phyloP scores from a whole-genome alignment of 768 basidiomycete genomes.

The Hydnum rufescens region DNA sequence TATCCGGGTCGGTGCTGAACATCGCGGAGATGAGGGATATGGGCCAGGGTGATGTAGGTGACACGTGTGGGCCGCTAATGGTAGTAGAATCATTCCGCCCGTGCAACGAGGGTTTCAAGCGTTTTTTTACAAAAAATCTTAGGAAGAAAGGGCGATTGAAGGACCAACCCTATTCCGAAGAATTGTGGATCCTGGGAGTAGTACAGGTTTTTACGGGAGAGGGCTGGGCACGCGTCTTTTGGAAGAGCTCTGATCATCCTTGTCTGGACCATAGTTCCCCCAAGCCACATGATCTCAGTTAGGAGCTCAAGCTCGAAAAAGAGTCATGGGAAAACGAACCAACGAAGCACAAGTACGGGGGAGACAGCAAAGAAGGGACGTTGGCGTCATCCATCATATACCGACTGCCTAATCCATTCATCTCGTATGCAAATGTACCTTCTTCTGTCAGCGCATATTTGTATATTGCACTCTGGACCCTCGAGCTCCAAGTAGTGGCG shows the following conservation, averaged over 20 bases:
- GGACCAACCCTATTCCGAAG: constrained; percentile 45
- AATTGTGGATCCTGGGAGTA: constrained; percentile 42
- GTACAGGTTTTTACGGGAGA: constrained; percentile 52
- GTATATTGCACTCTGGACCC: constrained; percentile 8
- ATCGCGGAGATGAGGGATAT: constrained; percentile 64
- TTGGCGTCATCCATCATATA: constrained; percentile 80
- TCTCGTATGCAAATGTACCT: constrained; percentile 52
- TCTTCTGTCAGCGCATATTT: constrained; percentile 3
- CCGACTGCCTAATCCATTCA: constrained; percentile 49
- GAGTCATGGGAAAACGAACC: too few species aligned
- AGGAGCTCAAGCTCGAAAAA: too few species aligned
- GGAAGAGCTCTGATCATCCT: constrained; percentile 34
- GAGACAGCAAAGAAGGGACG: constrained; percentile 63
- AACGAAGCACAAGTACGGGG: constrained; percentile 64
- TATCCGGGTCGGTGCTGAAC: constrained; percentile 53
- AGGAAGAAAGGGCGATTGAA: neutral
- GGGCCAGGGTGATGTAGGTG: constrained; percentile 60
- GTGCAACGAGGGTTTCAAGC: neutral
- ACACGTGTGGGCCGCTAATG: constrained; percentile 56
- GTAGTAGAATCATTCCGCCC: constrained; percentile 2
- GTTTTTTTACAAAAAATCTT: neutral
- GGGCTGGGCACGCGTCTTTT: constrained; percentile 41
- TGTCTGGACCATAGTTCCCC: constrained; percentile 19
- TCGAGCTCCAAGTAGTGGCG: neutral
- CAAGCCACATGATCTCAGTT: neutral